Evolutionary conservation across 768 basidiomycete species (phyloP), one percentile per base, ranked within the genome.

Genomic region (Pholiota conissans): DNA sequence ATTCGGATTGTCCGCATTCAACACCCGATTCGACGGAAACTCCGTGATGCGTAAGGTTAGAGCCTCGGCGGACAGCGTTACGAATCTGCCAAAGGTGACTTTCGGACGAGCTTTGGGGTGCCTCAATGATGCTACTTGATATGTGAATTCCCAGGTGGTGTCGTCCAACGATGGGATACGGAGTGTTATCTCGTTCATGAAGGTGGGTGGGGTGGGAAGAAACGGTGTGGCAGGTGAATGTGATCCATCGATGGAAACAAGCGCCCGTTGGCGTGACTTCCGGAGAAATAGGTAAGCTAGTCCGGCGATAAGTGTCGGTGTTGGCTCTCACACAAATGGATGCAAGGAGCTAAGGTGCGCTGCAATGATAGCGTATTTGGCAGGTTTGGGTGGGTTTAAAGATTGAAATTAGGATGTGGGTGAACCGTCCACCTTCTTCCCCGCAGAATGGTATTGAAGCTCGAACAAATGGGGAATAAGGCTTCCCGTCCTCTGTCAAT

Each of bases 1-100:
- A 34, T 74, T 65, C 1, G 76, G 72, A 60, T 87, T 83, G 58
- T 89, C 85, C 3, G 74, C 70, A 55, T 82, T 76, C 32, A 88
- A 67, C 37, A 89, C 78, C 22, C 86, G 80, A 66, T 87, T 88
- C 56, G 72, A 78, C 8, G 84, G 81, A 63, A 85, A 80, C 35
- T 69, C 72, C 3, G 70, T 70, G 22, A 81, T 76, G 52, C 80
- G 73, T 27, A 87, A 63, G n/a, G 76, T 77, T 61, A 88, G 83
- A 20, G 70, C 73, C 22, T 81, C 74, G 2, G 72, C 67, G 1
- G 74, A 75, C 68, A 86, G 85, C 26, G 73, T 78, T 62, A 87
- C 73, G 16, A 80, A 63, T 63, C 83, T 84, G 1, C 83, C 84
- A 56, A 69, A 68, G 8, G 71, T 67, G 5, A 58, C 62, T 10